These are phyloP conservation scores for Dothistroma septosporum DNA, from an alignment of 2,329 filamentous ascomycete species.

Conservation along the genomic window DNA sequence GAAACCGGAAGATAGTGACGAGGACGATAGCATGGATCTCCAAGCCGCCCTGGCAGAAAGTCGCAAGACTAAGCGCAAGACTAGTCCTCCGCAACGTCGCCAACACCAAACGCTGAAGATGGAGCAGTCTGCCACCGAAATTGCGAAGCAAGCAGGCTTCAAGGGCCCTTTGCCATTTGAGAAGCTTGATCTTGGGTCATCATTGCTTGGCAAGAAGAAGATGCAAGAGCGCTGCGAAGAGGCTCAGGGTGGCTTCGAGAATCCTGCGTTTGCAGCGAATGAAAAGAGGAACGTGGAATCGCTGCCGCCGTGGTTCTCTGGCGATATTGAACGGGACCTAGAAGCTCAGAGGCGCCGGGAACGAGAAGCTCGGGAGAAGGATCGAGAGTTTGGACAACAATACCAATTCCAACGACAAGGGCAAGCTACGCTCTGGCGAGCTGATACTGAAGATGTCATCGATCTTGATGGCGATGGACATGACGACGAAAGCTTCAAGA, in stretches of 20 bases:
- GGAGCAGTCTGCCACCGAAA: slow-evolving; percentile 21
- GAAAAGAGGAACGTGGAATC: slow-evolving; percentile 51
- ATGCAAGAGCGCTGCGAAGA: slow-evolving; percentile 52
- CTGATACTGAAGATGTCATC: slow-evolving; percentile 48
- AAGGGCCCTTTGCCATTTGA: slow-evolving; percentile 87
- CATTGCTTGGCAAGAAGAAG: slow-evolving; percentile 50
- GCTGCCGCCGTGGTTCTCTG: slow-evolving; percentile 70
- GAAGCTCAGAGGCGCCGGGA: slow-evolving; percentile 38
- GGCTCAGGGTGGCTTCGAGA: slow-evolving; percentile 63
- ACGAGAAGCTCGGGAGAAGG: slow-evolving; percentile 50
- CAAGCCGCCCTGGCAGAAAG: slow-evolving; percentile 70
- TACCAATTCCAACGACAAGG: slow-evolving; percentile 56
- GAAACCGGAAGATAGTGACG: slow-evolving; percentile 49
- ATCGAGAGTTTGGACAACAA: slow-evolving; percentile 53
- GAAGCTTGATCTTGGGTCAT: slow-evolving; percentile 66
- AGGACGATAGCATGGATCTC: slow-evolving; percentile 74
- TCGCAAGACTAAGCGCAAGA: slow-evolving; percentile 43
- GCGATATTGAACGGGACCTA: slow-evolving; percentile 59
- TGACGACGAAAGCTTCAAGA: slow-evolving; percentile 36
- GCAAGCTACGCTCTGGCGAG: slow-evolving; percentile 56
- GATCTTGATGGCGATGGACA: slow-evolving; percentile 43
- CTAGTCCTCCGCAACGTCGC: slow-evolving; percentile 17
- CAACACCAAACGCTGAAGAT: slow-evolving; percentile 34
- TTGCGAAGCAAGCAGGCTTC: slow-evolving; percentile 56
- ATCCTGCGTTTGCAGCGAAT: slow-evolving; percentile 38